phyloP scores from a whole-genome alignment of 2,329 filamentous ascomycete genomes.

The Colletotrichum phormii region DNA sequence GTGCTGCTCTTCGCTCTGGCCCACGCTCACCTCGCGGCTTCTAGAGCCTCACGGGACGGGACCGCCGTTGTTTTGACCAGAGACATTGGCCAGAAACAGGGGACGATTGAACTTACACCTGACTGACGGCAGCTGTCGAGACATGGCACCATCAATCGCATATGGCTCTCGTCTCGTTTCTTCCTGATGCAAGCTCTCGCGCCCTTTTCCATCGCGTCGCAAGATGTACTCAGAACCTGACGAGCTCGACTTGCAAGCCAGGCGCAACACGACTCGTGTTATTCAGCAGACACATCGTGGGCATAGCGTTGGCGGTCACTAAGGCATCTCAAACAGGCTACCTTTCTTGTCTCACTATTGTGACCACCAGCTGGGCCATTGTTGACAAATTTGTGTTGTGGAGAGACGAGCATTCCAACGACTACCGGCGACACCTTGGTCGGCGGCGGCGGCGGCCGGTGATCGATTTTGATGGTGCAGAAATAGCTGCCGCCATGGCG shows the following conservation, averaged over 20 bases:
- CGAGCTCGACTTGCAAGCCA: neutral
- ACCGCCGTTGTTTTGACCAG: slow-evolving; percentile 24
- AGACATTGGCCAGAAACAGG: slow-evolving; percentile 31
- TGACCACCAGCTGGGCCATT: neutral
- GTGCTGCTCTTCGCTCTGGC: neutral
- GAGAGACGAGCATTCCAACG: neutral
- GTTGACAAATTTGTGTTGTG: neutral
- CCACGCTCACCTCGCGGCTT: neutral
- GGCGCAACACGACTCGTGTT: neutral
- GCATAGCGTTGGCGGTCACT: neutral
- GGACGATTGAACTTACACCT: neutral
- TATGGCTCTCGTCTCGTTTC: neutral
- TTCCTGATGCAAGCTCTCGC: neutral
- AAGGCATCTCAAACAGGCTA: neutral
- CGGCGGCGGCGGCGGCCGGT: neutral
- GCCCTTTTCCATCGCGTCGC: neutral
- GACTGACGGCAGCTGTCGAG: neutral
- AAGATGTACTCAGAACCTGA: neutral
- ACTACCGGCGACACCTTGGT: neutral
- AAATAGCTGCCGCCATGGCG: neutral
- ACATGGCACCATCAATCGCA: neutral
- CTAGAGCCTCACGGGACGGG: slow-evolving; percentile 20
- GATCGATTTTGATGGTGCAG: neutral
- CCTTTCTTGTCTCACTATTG: neutral
- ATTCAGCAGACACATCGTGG: neutral